Evolutionary conservation across 2,329 filamentous ascomycete genomes (phyloP).

Genomic region (Penicillium sp.): DNA sequence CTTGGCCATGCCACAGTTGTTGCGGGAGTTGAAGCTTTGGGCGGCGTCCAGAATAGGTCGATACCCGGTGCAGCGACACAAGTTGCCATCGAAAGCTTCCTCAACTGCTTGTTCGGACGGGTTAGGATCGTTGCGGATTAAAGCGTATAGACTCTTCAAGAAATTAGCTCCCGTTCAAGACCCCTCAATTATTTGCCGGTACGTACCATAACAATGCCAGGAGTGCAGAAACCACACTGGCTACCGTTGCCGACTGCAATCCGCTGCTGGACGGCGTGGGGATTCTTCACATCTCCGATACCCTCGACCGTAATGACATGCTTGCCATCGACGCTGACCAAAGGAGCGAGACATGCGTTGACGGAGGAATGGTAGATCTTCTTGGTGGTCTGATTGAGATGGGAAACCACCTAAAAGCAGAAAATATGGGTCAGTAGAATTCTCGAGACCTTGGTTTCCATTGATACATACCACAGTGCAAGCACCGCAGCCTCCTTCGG

Average conservation of each 20-base stretch:
- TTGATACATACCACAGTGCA: constrained; percentile 72
- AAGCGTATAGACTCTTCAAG: constrained; percentile 76
- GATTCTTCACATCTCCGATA: constrained; percentile 81
- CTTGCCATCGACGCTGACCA: constrained; percentile 92
- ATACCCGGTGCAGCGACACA: constrained; percentile 95
- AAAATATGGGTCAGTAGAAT: background rate
- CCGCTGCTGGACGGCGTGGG: constrained; percentile 86
- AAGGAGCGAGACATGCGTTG: constrained; percentile 89
- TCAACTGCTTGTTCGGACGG: constrained; percentile 83
- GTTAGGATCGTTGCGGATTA: constrained; percentile 77
- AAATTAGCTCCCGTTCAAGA: constrained; percentile 1
- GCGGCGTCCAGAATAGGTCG: constrained; percentile 91
- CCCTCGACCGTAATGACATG: constrained; percentile 98
- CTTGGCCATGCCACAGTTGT: constrained; percentile 56
- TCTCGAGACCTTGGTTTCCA: background rate
- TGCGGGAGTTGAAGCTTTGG: constrained; percentile 67
- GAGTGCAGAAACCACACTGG: constrained; percentile 94
- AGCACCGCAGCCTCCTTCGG: constrained; percentile 93
- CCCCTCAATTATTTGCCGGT: background rate
- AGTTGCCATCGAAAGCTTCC: constrained; percentile 94
- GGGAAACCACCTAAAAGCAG: constrained; percentile 66
- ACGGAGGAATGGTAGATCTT: constrained; percentile 94
- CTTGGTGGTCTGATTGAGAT: constrained; percentile 88
- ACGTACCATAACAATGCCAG: constrained; percentile 84
- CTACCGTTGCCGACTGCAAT: constrained; percentile 89